Evolutionary conservation across 139 green algal genomes (phyloP), one percentile per base, ranked within the genome.

Genomic region (Chlamydomonas asymmetrica): DNA sequence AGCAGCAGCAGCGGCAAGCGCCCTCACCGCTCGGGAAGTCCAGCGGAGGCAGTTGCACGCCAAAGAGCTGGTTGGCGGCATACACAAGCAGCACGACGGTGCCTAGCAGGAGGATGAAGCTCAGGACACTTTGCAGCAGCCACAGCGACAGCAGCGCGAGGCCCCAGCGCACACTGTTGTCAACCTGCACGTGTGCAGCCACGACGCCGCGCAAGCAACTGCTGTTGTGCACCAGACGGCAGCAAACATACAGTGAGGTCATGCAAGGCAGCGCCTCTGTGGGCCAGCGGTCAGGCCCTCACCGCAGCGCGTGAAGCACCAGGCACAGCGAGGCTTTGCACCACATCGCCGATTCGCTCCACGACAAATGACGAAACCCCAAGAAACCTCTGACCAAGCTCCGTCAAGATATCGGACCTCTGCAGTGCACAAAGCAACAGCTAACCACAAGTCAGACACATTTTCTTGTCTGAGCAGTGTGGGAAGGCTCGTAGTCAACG

Each of bases 121-220:
- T 87, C 31, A 87, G 54, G 5, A 83, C 68, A 45, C 73, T 80
- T 66, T 86, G 76, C 60, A 90, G 66, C 34, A 90, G 82, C 45
- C 65, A 64, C 8, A 85, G 71, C 1, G 66, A 62, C 23, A 84
- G 9, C 35, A 88, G 60, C 22, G 76, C 68, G 34, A 90, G 48
- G 2, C 56, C 73, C 0, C 76, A 73, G 20, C 80, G 80, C 1
- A 83, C 72, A 52, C 60, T 78, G 41, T 76, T 81, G 41, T 87
- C 81, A 13, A 87, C 78, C 74, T 81, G 66, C 56, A 69, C 16
- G 9, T 29, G 41, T 10, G 38, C 27, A 57, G n/a, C 41, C n/a
- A 7, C 43, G 8, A 10, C 10, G 43, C 23, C 29, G 65, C 25
- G 65, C 65, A 39, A 72, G 41, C 4, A 29, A 43, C 25, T 18